phyloP scores from a whole-genome alignment of 176 grass and related monocot species.

The Eremochloa ophiuroides region DNA sequence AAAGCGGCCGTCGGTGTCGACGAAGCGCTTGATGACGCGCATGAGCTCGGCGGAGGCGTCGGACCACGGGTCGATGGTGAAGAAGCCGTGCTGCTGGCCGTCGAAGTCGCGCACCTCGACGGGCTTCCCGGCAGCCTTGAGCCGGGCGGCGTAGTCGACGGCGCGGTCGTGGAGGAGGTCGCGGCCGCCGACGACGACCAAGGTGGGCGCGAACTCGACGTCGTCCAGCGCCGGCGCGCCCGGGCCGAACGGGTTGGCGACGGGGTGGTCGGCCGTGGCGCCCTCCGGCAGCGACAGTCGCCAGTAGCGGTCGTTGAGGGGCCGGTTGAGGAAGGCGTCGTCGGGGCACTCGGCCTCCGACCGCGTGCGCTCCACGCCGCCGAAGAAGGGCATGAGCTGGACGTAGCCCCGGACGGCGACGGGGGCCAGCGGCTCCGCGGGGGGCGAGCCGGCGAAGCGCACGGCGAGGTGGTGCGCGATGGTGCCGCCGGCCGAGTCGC shows the following conservation, averaged over 20 bases:
- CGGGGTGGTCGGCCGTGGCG: conserved; percentile 59
- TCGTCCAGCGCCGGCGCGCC: conserved; percentile 41
- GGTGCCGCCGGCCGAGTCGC: conserved; percentile 77
- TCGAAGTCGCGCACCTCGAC: conserved; percentile 62
- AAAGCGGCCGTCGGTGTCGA: conserved; percentile 34
- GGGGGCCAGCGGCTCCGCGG: conserved; percentile 43
- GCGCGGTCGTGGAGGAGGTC: conserved; percentile 78
- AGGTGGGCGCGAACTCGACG: conserved; percentile 52
- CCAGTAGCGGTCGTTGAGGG: conserved; percentile 86
- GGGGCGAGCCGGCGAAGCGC: conserved; percentile 35
- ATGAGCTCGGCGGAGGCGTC: conserved; percentile 63
- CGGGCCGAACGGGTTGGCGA: conserved; percentile 65
- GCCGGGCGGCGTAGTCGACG: conserved; percentile 57
- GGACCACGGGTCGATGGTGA: conserved; percentile 71
- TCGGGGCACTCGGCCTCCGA: conserved; percentile 75
- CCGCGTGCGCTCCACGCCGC: conserved; percentile 42
- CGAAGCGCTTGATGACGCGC: conserved; percentile 55
- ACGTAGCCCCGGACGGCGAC: conserved; percentile 46
- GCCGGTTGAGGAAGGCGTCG: conserved; percentile 60
- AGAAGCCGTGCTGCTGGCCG: conserved; percentile 90
- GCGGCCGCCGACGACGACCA: conserved; percentile 61
- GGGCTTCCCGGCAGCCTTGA: conserved; percentile 62
- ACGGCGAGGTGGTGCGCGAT: conserved; percentile 78
- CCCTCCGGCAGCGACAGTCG: conserved; percentile 64
- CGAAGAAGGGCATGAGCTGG: conserved; percentile 82